phyloP scores from a whole-genome alignment of 2,329 filamentous ascomycete species.

The Nannizzia gypsea region DNA sequence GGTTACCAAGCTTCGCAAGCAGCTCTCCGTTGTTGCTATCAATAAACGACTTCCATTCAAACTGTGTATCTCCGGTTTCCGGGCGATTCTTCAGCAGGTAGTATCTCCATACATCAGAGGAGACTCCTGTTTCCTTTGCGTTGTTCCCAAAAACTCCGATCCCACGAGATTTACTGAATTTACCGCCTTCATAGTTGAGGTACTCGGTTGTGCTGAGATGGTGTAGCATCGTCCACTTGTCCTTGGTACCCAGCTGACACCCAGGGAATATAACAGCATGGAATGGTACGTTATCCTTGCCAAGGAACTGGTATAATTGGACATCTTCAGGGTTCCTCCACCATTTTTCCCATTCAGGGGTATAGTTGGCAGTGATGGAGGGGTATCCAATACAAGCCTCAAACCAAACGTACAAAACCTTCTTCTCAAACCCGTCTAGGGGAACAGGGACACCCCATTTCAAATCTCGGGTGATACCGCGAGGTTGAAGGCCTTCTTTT shows the following conservation, averaged over 20 bases:
- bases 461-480: conserved; percentile 74
- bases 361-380: conserved; percentile 74
- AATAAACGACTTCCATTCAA: conserved; percentile 69
- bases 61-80: conserved; percentile 67
- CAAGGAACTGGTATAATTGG: conserved; percentile 77
- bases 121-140: conserved; percentile 65
- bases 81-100: conserved; percentile 69
- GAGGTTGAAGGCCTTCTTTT: conserved; percentile 62
- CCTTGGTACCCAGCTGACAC: conserved; percentile 65
- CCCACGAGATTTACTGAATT: conserved; percentile 74
- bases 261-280: conserved; percentile 77
- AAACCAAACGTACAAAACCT: conserved; percentile 78
- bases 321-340: conserved; percentile 75
- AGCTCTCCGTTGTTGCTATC: conserved; percentile 70
- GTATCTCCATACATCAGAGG: conserved; percentile 70
- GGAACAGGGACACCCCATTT: conserved; percentile 60
- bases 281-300: conserved; percentile 69
- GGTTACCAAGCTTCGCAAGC: conserved; percentile 53
- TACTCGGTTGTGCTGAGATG: conserved; percentile 75
- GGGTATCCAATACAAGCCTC: conserved; percentile 77
- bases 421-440: conserved; percentile 47
- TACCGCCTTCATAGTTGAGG: conserved; percentile 66
- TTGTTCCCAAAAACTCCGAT: conserved; percentile 77
- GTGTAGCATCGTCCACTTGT: conserved; percentile 73
- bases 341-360: conserved; percentile 74